Evolutionary conservation across 139 green algal genomes (phyloP).

Genomic region (Dunaliella primolecta): DNA sequence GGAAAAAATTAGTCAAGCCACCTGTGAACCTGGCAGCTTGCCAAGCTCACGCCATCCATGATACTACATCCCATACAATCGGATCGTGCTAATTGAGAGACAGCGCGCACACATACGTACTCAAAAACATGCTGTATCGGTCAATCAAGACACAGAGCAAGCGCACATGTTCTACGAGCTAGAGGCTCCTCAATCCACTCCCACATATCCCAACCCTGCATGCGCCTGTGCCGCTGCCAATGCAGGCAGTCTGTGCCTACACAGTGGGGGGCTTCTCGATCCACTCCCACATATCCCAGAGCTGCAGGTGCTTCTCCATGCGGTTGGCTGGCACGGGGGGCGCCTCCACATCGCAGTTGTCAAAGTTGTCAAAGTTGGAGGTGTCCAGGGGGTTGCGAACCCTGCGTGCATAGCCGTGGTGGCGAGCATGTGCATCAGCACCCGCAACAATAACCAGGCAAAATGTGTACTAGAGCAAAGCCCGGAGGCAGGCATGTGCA

Average conservation of each 20-base stretch:
- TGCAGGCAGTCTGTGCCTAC: no score
- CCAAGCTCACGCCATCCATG: no score
- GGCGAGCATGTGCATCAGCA: not conserved
- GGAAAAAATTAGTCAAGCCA: no score
- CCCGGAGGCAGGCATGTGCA: not conserved
- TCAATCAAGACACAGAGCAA: no score
- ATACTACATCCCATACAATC: no score
- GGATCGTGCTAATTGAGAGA: no score
- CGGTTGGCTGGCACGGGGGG: constrained; percentile 26
- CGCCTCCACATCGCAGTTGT: constrained; percentile 44
- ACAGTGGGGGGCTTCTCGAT: constrained; percentile 27
- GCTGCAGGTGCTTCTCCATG: constrained; percentile 34
- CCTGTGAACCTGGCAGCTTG: no score
- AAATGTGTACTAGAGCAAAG: not conserved
- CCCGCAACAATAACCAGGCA: not conserved
- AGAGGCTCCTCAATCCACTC: constrained; percentile 45
- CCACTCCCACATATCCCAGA: constrained; percentile 55
- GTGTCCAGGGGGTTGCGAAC: constrained; percentile 61
- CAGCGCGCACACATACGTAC: no score
- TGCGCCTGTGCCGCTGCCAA: no score
- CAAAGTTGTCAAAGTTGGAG: constrained; percentile 73
- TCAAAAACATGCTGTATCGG: no score
- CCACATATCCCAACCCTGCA: constrained; percentile 46
- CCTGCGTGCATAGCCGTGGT: constrained; percentile 14
- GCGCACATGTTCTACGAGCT: no score